A percentile compares a stretch with the other conserved stretches of the same genome.
phyloP scores from a whole-genome alignment of 768 basidiomycete species.

The Mycena leptocephala region DNA sequence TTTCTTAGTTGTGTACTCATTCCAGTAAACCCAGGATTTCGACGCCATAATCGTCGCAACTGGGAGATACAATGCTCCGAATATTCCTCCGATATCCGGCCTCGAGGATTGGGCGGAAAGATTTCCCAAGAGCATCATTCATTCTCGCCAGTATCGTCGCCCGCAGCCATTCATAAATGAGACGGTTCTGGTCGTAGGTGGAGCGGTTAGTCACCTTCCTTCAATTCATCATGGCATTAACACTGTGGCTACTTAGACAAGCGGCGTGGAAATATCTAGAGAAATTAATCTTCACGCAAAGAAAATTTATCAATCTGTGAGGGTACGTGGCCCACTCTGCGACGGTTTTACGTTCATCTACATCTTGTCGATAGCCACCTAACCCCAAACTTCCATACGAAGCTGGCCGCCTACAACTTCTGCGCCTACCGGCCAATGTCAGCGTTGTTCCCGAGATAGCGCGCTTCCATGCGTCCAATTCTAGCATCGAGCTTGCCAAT shows the following conservation, averaged over 20 bases:
- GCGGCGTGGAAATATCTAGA: constrained; percentile 45
- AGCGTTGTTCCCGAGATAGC: constrained; percentile 47
- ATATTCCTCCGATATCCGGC: constrained; percentile 40
- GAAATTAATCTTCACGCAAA: constrained; percentile 41
- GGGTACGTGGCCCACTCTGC: not conserved
- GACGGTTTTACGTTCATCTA: not conserved
- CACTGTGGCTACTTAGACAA: not conserved
- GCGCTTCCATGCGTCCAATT: constrained; percentile 42
- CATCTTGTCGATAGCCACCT: constrained; percentile 23
- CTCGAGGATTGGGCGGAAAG: constrained; percentile 40
- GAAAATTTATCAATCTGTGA: constrained; percentile 40
- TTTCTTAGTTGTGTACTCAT: not conserved
- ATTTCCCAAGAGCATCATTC: constrained; percentile 46
- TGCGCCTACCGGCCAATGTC: constrained; percentile 41
- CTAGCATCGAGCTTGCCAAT: constrained; percentile 45
- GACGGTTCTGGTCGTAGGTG: constrained; percentile 51
- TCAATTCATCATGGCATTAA: not conserved
- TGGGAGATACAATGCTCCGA: constrained; percentile 38
- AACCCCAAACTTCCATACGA: constrained; percentile 32
- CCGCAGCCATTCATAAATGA: constrained; percentile 49
- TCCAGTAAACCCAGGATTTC: constrained; percentile 23
- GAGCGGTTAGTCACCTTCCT: constrained; percentile 36
- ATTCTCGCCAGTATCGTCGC: constrained; percentile 52
- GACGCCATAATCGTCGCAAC: constrained; percentile 40
- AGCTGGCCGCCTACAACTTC: constrained; percentile 26